Evolutionary conservation across 2,329 filamentous ascomycete genomes (phyloP), one percentile per base, ranked within the genome.

Genomic region (Purpureocillium lavendulum): DNA sequence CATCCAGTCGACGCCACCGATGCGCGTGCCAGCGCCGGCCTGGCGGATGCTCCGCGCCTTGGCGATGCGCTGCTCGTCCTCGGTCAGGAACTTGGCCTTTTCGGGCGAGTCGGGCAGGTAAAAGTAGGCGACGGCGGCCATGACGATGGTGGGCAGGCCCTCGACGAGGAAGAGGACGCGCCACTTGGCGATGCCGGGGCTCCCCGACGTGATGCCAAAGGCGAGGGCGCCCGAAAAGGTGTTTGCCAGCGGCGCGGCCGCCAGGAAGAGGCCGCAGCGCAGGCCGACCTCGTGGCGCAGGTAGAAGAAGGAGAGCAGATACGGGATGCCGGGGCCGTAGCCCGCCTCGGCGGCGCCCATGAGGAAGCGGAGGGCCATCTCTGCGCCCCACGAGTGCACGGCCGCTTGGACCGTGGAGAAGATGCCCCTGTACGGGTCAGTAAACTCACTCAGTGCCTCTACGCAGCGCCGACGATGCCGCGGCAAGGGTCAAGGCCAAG

Each of bases 181-280:
- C 83, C 83, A 87, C 42, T 70, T 75, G 7, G 75, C 70, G 31
- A 84, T 58, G 10, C 62, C 52, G 3, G 67, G 63, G 45, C 70
- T 66, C 11, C 74, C 71, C 18, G 73, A 73, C 9, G 77, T 79
- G 54, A 85, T 82, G 4, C 70, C 76, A 42, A 78, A 82, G 1
- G 79, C 79, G 12, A 82, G 61, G 3, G 77, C 80, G 3, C 80
- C 76, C 0, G 80, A 77, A 49, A 84, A 84, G 0, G 74, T 77
- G 41, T 77, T 83, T 4, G 80, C 80, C 28, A 84, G 64, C 2
- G 81, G 80, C 0, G 79, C 79, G 4, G 56, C 81, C 1, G 76
- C 75, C 33, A 68, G 57, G 13, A 58, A 65, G 11, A 80, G 62
- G 33, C 40, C 41, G n/a, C 17, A 59, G 8, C 60, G 50, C 7